phyloP scores from a whole-genome alignment of 441 rosid genomes.

The Erodium trifolium region DNA sequence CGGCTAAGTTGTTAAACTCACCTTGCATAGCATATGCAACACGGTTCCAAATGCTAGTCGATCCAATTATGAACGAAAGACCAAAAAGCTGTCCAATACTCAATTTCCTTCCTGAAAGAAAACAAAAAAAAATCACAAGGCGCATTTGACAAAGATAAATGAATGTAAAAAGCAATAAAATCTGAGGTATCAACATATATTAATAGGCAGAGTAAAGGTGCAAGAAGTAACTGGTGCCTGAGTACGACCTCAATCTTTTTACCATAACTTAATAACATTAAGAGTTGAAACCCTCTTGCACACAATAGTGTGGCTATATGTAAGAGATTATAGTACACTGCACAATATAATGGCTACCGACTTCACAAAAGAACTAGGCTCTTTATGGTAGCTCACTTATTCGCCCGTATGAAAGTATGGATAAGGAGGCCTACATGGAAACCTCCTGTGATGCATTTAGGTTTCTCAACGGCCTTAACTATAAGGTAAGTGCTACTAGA shows the following conservation, averaged over 20 bases:
- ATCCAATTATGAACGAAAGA: conserved; percentile 28
- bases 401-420: neutral
- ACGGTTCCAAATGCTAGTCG: conserved; percentile 16
- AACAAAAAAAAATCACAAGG: neutral
- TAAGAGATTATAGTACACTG: neutral
- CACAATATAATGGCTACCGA: neutral
- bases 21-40: conserved; percentile 37
- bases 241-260: neutral
- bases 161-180: neutral
- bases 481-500: neutral
- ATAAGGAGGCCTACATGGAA: neutral
- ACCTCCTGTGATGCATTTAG: neutral
- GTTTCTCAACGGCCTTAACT: neutral
- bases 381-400: neutral
- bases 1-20: conserved; percentile 19
- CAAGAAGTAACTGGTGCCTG: neutral
- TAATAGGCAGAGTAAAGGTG: no score
- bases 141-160: neutral
- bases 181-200: neutral
- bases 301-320: neutral
- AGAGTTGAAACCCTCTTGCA: neutral
- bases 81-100: conserved; percentile 22
- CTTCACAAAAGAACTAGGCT: neutral
- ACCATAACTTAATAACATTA: neutral
- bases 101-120: conserved; percentile 27